These are phyloP conservation scores for Delonix regia DNA, from an alignment of 306 rosid genomes.

Conservation along the genomic window DNA sequence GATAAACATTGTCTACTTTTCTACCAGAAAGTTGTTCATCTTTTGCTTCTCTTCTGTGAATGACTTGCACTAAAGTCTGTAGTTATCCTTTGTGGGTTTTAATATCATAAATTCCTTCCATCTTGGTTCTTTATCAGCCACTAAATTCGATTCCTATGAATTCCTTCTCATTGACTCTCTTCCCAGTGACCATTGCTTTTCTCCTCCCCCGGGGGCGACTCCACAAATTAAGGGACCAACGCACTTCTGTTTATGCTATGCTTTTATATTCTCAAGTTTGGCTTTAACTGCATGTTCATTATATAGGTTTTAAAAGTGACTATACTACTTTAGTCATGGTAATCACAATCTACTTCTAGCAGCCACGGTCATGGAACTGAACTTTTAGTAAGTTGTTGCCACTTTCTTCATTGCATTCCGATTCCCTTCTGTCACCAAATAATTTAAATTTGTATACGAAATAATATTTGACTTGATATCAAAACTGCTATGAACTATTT, in stretches of 20 bases:
- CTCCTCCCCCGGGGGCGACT: not conserved
- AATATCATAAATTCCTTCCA: constrained; percentile 21
- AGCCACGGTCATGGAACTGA: not conserved
- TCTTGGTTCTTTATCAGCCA: not conserved
- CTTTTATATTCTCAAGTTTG: not conserved
- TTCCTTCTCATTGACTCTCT: constrained; percentile 28
- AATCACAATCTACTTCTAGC: too few relatives aligned
- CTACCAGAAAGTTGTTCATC: constrained; percentile 40
- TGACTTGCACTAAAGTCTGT: constrained; percentile 21
- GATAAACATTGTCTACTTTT: constrained; percentile 35
- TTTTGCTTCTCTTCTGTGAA: constrained; percentile 31
- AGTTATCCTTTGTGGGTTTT: constrained; percentile 31
- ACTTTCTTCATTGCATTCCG: not conserved
- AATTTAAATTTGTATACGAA: not conserved
- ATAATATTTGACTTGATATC: not conserved
- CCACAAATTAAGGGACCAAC: not conserved
- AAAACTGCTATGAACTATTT: not conserved
- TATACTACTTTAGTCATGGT: too few relatives aligned
- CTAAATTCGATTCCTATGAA: constrained; percentile 38
- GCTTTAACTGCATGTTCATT: not conserved
- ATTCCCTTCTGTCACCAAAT: not conserved
- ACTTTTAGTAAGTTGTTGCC: not conserved
- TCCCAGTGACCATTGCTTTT: constrained; percentile 3
- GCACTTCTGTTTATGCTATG: not conserved
- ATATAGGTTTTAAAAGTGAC: not conserved